Percentiles rank a stretch among this genome's conserved stretches.
These are phyloP conservation scores for Phoma herbarum DNA, from an alignment of 2,329 filamentous ascomycete species.

Conservation along the genomic window DNA sequence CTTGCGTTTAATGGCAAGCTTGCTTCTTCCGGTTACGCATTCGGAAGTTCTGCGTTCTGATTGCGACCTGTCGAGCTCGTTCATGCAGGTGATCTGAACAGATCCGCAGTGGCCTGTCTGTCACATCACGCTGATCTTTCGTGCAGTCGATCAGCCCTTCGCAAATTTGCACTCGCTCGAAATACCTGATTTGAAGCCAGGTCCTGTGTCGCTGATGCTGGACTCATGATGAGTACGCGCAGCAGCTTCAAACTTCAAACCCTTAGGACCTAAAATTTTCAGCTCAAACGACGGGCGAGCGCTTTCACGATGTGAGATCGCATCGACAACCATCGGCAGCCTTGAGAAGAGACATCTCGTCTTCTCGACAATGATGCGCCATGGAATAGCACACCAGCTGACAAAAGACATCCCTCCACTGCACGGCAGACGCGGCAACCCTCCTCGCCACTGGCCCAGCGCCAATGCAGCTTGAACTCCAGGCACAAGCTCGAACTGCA, in stretches of 20 bases:
- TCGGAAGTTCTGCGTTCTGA: background rate
- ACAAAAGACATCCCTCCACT: background rate
- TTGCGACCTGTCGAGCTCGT: background rate
- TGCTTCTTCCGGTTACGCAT: background rate
- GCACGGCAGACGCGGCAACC: constrained; percentile 3
- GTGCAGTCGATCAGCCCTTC: background rate
- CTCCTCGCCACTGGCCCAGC: constrained; percentile 5
- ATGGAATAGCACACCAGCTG: background rate
- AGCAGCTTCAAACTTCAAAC: constrained; percentile 1
- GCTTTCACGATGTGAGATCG: background rate
- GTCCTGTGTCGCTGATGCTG: background rate
- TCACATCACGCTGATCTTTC: background rate
- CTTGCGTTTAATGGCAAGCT: background rate
- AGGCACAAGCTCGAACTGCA: background rate
- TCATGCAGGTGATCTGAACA: background rate
- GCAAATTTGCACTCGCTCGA: background rate
- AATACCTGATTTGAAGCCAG: background rate
- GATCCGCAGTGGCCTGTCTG: background rate
- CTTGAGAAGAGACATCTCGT: too few species aligned
- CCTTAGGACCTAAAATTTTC: background rate
- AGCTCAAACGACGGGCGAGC: background rate
- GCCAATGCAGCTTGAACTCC: constrained; percentile 1
- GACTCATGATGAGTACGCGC: background rate
- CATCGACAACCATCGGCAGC: too few species aligned
- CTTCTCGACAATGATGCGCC: background rate